Evolutionary conservation across 2,329 filamentous ascomycete genomes (phyloP).

Genomic region (Scytalidium sp.): DNA sequence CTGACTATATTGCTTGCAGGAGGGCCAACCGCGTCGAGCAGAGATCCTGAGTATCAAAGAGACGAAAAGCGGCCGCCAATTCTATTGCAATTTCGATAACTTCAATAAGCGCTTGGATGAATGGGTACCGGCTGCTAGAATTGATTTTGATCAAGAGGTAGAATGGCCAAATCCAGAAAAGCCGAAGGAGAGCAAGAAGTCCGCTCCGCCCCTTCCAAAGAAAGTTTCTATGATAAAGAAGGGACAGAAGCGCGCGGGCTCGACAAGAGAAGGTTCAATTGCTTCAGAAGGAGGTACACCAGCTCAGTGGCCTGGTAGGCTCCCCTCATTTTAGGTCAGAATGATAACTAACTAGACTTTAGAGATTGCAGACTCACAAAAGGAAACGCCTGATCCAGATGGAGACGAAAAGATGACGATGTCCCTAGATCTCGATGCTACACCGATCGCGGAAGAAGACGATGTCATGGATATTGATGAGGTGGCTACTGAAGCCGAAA

Average conservation of each 20-base stretch:
- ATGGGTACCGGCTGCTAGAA: slow-evolving; percentile 80
- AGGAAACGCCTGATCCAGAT: slow-evolving; percentile 22
- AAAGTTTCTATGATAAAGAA: slow-evolving; percentile 32
- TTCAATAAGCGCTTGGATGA: slow-evolving; percentile 88
- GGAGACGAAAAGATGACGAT: slow-evolving; percentile 22
- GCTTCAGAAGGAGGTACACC: slow-evolving; percentile 27
- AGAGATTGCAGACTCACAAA: slow-evolving; percentile 26
- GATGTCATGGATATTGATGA: slow-evolving; percentile 54
- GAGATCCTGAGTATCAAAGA: slow-evolving; percentile 95
- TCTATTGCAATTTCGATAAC: slow-evolving; percentile 97
- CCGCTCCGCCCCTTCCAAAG: slow-evolving; percentile 44
- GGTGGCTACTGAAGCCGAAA: slow-evolving; percentile 30
- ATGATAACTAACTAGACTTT: slow-evolving; percentile 15
- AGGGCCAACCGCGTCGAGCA: slow-evolving; percentile 83
- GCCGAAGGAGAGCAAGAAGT: slow-evolving; percentile 75
- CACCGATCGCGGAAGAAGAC: slow-evolving; percentile 27
- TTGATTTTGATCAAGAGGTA: slow-evolving; percentile 86
- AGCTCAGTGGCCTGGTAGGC: slow-evolving; percentile 21
- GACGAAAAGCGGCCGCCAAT: slow-evolving; percentile 82
- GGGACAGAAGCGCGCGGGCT: slow-evolving; percentile 33
- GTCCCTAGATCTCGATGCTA: slow-evolving; percentile 24
- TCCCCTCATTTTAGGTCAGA: neutral
- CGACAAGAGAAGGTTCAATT: slow-evolving; percentile 28
- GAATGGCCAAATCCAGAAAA: slow-evolving; percentile 90
- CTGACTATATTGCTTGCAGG: slow-evolving; percentile 41